A percentile compares a stretch with the other conserved stretches of the same genome.
phyloP scores from a whole-genome alignment of 2,329 filamentous ascomycete species.

The Colletotrichum lentis region DNA sequence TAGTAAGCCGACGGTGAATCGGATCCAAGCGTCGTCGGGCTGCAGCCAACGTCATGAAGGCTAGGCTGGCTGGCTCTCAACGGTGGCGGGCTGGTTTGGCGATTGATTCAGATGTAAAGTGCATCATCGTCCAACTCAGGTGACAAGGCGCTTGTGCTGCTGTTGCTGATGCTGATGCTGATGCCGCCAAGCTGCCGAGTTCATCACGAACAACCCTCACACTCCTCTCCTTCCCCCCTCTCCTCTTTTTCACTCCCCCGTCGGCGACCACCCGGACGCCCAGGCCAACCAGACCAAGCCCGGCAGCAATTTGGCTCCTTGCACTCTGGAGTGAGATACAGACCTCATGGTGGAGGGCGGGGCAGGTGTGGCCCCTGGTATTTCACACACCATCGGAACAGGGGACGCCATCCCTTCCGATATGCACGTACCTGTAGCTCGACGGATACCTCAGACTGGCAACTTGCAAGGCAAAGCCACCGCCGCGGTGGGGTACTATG shows the following conservation, averaged over 20 bases:
- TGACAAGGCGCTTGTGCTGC: slow-evolving; percentile 4
- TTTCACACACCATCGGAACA: slow-evolving; percentile 27
- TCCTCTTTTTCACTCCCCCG: slow-evolving; percentile 5
- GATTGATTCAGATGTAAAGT: slow-evolving; percentile 6
- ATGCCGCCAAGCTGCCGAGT: slow-evolving; percentile 30
- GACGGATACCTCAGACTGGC: slow-evolving; percentile 23
- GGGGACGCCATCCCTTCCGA: slow-evolving; percentile 35
- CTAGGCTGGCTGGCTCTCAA: slow-evolving; percentile 13
- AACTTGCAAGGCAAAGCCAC: slow-evolving; percentile 34
- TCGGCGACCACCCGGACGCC: slow-evolving; percentile 23
- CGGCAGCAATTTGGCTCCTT: slow-evolving; percentile 17
- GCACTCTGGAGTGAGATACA: slow-evolving; percentile 11
- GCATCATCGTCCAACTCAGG: slow-evolving; percentile 1
- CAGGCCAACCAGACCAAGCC: slow-evolving; percentile 23
- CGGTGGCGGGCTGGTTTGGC: not conserved
- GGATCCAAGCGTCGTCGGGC: slow-evolving; percentile 11
- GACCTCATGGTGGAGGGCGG: slow-evolving; percentile 8
- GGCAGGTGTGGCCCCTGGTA: slow-evolving; percentile 28
- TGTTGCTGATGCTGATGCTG: slow-evolving; percentile 14
- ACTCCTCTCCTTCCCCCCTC: slow-evolving; percentile 12
- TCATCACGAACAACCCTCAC: slow-evolving; percentile 15
- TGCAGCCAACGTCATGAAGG: slow-evolving; percentile 21
- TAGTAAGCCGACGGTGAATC: slow-evolving; percentile 9
- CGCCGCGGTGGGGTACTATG: slow-evolving; percentile 27
- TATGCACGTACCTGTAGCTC: slow-evolving; percentile 35